Percentiles rank a stretch among this genome's conserved stretches.
Evolutionary conservation across 2,329 filamentous ascomycete genomes (phyloP).

Genomic region (Leptographium wingfieldii): DNA sequence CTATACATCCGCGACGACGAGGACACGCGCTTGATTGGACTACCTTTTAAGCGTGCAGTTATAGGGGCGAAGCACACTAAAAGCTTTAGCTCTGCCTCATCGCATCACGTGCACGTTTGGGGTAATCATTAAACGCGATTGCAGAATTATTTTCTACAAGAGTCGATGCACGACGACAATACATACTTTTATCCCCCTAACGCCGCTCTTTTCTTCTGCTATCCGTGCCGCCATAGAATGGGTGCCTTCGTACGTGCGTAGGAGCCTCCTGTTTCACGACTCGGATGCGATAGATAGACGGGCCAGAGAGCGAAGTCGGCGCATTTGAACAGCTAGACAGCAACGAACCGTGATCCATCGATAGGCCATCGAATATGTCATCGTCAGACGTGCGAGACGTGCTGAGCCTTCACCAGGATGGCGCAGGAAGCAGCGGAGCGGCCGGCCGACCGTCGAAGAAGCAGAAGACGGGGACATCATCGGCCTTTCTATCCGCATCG

Average conservation of each 20-base stretch:
- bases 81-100: background rate
- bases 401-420: constrained; percentile 61
- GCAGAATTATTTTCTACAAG: background rate
- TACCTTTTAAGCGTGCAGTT: background rate
- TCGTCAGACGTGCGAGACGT: constrained; percentile 79
- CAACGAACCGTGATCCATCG: background rate
- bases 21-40: background rate
- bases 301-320: background rate
- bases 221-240: background rate
- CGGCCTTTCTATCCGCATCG: constrained; percentile 15
- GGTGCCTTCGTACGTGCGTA: background rate
- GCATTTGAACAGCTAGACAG: background rate
- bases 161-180: background rate
- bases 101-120: background rate
- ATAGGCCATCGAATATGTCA: constrained; percentile 35
- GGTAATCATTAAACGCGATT: background rate
- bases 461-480: constrained; percentile 50
- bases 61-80: background rate
- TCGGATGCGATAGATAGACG: background rate
- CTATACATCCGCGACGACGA: background rate
- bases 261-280: background rate
- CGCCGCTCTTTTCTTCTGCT: background rate
- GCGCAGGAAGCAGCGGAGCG: constrained; percentile 20
- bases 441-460: constrained; percentile 55
- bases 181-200: background rate